These are phyloP conservation scores for Mollisiaceae sp. DNA, from an alignment of 2,329 filamentous ascomycete species.

Conservation along the genomic window DNA sequence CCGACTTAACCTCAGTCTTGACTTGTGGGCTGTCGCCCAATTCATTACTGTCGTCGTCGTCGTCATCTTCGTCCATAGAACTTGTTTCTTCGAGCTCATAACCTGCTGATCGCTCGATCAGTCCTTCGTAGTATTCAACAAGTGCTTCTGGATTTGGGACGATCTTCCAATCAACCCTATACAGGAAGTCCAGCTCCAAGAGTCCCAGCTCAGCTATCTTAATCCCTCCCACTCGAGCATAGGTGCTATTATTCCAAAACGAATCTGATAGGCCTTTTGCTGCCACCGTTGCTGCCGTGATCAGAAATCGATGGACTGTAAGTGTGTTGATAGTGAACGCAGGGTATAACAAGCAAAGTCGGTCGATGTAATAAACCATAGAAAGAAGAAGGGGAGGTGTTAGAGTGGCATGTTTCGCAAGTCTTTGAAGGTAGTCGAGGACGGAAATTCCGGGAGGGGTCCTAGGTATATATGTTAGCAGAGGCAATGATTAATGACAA, in stretches of 20 bases:
- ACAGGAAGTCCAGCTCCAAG: conserved; percentile 90
- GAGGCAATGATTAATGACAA: neutral
- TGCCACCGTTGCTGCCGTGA: conserved; percentile 92
- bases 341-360: conserved; percentile 87
- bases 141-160: conserved; percentile 93
- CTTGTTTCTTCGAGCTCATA: conserved; percentile 54
- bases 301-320: conserved; percentile 96
- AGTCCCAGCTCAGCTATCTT: conserved; percentile 88
- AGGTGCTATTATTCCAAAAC: conserved; percentile 98
- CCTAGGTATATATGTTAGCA: conserved; percentile 19
- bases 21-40: conserved; percentile 35
- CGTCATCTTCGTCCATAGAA: conserved; percentile 40
- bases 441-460: conserved; percentile 91
- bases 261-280: conserved; percentile 95
- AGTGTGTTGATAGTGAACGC: conserved; percentile 96
- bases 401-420: conserved; percentile 92
- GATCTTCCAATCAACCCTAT: conserved; percentile 93
- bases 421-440: conserved; percentile 86
- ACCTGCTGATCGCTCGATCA: conserved; percentile 71
- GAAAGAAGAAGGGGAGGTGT: conserved; percentile 93
- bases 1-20: conserved; percentile 15
- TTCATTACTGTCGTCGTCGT: conserved; percentile 43
- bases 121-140: conserved; percentile 88
- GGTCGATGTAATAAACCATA: conserved; percentile 99
- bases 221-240: conserved; percentile 91